Base-by-base conservation (phyloP, 2,329 filamentous ascomycete genomes). In the Coleophoma crateriformis region DNA sequence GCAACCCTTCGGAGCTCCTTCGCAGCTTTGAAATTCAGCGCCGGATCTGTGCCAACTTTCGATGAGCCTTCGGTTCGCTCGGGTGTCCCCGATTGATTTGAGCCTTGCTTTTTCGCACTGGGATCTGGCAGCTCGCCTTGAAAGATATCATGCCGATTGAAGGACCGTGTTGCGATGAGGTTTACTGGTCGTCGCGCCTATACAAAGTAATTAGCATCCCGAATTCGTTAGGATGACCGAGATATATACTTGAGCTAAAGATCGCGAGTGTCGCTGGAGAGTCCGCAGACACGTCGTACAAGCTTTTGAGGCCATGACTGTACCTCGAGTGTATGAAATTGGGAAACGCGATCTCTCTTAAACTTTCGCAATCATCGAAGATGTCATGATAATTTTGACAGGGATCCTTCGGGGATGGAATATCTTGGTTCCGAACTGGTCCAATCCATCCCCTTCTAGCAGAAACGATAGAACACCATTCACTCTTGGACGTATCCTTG, bases 211-310 rank as follows among this genome's bases (percentile, higher is more conserved):
- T 58, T 48, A 52, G 48, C 37, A 20, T 27, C 27, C 27, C 46
- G 22, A n/a, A 38, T 22, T n/a, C 11, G 32, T 33, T 4, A 42
- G 10, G 6, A 27, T 4, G 22, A 22, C 10, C 39, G 33, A 41
- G 41, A 22, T 43, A 47, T 22, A 40, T 51, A 63, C 59, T 42
- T 54, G 45, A 33, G 40, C 3, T 42, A 53, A 27, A 47, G 49
- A 52, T 40, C 52, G 50, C 13, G 51, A 50, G 47, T 61, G 58
- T 41, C 50, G 50, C 20, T 54, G 57, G 3, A 64, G 15, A 7
- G 54, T 52, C 43, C 63, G 56, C 37, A 65, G 55, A 53, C 64
- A 66, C 48, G 55, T 45, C 33, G 45, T 49, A 48, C 63, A 66
- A 13, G 54, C 45, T 50, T 58, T 62, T 5, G 58, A 60, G 34